phyloP scores from a whole-genome alignment of 352 stramenopile species.

The Pythium coloratum region DNA sequence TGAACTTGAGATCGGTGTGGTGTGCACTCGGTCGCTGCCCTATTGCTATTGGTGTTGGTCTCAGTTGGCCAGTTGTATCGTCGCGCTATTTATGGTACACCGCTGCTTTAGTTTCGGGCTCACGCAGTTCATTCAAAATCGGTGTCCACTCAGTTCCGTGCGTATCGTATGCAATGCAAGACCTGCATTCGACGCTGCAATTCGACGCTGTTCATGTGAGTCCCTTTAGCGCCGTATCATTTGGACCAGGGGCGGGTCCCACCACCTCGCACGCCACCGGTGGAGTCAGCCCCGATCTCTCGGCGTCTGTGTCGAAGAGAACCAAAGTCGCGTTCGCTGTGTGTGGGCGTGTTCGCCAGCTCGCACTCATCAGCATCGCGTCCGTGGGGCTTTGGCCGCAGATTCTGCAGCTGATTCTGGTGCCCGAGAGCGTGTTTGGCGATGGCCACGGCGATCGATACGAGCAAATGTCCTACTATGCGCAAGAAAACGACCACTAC shows the following conservation, averaged over 20 bases:
- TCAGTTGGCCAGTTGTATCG: not conserved
- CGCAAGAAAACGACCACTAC: slow-evolving; percentile 40
- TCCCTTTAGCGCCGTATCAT: not conserved
- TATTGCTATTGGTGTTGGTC: too few species aligned
- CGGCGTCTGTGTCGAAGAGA: not conserved
- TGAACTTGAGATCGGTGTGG: too few species aligned
- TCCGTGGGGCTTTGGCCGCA: slow-evolving; percentile 42
- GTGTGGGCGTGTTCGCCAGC: not conserved
- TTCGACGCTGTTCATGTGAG: not conserved
- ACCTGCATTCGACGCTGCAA: not conserved
- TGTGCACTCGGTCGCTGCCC: too few species aligned
- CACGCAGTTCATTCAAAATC: not conserved
- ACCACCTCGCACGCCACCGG: too few species aligned
- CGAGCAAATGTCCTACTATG: slow-evolving; percentile 32
- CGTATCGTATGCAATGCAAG: not conserved
- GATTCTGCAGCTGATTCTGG: slow-evolving; percentile 30
- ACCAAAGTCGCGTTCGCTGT: not conserved
- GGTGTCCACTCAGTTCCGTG: not conserved
- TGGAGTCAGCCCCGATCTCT: not conserved
- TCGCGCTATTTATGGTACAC: not conserved
- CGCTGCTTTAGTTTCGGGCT: too few species aligned
- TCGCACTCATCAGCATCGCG: slow-evolving; percentile 33
- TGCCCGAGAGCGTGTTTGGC: slow-evolving; percentile 38
- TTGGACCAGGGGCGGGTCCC: not conserved
- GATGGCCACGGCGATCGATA: slow-evolving; percentile 47